Evolutionary conservation across 1,284 basidiomycete genomes (phyloP).

Genomic region (Trichosporon sp.): DNA sequence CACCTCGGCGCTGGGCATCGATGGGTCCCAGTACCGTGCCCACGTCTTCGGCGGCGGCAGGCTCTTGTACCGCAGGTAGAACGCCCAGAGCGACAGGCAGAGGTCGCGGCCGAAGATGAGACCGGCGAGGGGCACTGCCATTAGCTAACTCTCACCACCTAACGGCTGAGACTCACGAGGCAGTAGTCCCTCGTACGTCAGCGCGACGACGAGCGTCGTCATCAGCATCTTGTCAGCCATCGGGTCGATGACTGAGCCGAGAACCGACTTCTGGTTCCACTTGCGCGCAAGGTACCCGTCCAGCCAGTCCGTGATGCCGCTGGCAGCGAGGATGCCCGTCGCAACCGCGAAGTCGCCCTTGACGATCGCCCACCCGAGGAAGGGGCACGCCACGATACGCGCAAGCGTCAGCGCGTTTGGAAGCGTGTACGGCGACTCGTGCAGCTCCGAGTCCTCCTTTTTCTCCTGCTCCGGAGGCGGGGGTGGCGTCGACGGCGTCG

Average conservation of each 20-base stretch:
- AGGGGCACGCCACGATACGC: constrained; percentile 79
- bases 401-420: constrained; percentile 87
- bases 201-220: constrained; percentile 85
- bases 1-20: constrained; percentile 89
- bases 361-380: constrained; percentile 88
- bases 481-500: not conserved
- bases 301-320: constrained; percentile 81
- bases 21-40: constrained; percentile 87
- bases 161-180: constrained; percentile 59
- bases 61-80: constrained; percentile 88
- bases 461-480: not conserved
- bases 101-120: constrained; percentile 89
- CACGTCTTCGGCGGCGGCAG: constrained; percentile 71
- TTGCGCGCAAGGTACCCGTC: constrained; percentile 86
- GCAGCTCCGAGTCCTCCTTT: constrained; percentile 36
- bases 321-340: constrained; percentile 75
- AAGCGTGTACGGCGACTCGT: constrained; percentile 91
- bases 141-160: not conserved
- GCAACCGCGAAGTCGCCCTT: constrained; percentile 74
- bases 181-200: constrained; percentile 75
- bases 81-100: constrained; percentile 79
- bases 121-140: constrained; percentile 70
- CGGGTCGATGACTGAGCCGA: constrained; percentile 93
- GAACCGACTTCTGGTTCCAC: constrained; percentile 77
- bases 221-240: constrained; percentile 95